Percentiles rank a stretch among this genome's conserved stretches.
Conservation (phyloP, 2,329 filamentous ascomycete species). For the Sordariomycetes sp. region DNA sequence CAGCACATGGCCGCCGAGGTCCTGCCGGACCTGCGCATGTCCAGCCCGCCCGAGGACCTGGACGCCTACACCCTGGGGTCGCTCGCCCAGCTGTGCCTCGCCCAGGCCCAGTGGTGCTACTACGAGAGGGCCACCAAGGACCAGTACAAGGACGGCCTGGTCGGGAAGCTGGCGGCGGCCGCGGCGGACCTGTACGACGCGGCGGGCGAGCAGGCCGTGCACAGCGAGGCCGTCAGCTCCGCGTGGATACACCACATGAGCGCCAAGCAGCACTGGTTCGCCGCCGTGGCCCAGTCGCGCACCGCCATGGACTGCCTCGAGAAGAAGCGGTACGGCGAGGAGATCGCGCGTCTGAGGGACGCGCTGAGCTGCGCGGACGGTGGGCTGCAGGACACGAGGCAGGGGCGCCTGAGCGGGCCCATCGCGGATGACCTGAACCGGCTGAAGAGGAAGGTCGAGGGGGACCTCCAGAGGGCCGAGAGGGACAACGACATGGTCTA, state of each 20-base stretch:
- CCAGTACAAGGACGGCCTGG: conserved; percentile 80
- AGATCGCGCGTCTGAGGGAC: conserved; percentile 77
- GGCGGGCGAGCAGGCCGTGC: conserved; percentile 75
- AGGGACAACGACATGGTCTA: conserved; percentile 97
- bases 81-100: conserved; percentile 72
- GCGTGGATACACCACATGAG: conserved; percentile 98
- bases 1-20: conserved; percentile 65
- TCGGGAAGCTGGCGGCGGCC: conserved; percentile 79
- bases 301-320: conserved; percentile 86
- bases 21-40: conserved; percentile 70
- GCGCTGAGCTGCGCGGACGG: conserved; percentile 75
- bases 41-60: conserved; percentile 89
- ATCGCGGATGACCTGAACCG: conserved; percentile 76
- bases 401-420: conserved; percentile 64
- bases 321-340: conserved; percentile 90
- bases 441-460: conserved; percentile 70
- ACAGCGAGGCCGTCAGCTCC: conserved; percentile 80
- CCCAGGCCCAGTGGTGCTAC: conserved; percentile 93
- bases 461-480: conserved; percentile 84
- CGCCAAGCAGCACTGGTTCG: conserved; percentile 95
- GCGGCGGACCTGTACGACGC: conserved; percentile 85
- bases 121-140: conserved; percentile 98
- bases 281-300: conserved; percentile 85
- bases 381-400: conserved; percentile 69
- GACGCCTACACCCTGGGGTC: conserved; percentile 79